Evolutionary conservation across 371 early-diverging fungal genomes (phyloP).

Genomic region (Zychaea mexicana): DNA sequence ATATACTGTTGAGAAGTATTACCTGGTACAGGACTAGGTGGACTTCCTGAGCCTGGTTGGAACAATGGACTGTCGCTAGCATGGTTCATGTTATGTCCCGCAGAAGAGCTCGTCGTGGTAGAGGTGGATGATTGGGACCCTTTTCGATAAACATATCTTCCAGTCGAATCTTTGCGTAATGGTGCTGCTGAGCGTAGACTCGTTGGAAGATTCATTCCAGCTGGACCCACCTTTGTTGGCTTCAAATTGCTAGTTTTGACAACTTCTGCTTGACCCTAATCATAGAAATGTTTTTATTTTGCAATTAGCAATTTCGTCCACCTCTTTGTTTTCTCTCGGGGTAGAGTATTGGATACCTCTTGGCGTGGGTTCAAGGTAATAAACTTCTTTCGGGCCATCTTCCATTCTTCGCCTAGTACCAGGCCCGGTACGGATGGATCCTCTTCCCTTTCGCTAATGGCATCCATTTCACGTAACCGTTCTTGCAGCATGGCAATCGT

Average conservation of each 20-base stretch:
- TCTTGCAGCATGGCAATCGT: conserved; percentile 46
- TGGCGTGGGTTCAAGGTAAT: conserved; percentile 4
- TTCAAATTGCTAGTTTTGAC: neutral
- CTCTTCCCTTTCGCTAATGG: conserved; percentile 20
- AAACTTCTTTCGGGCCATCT: conserved; percentile 23
- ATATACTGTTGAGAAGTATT: neutral
- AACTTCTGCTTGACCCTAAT: conserved; percentile 1
- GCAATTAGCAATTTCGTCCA: neutral
- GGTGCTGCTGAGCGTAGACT: neutral
- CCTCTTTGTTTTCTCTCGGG: neutral
- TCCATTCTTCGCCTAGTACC: conserved; percentile 43
- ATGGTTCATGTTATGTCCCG: neutral
- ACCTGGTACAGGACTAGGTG: conserved; percentile 15
- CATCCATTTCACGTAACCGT: conserved; percentile 25
- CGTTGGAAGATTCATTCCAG: neutral
- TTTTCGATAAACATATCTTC: neutral
- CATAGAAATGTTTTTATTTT: neutral
- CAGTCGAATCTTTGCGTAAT: neutral
- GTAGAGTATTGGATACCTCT: neutral
- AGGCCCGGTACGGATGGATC: conserved; percentile 19
- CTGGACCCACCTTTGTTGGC: conserved; percentile 1
- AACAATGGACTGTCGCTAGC: neutral
- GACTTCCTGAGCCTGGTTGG: conserved; percentile 1
- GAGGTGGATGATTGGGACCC: neutral
- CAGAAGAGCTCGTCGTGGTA: neutral